Evolutionary conservation across 257 asterid species (phyloP).

Genomic region (Cynanchum wilfordii): DNA sequence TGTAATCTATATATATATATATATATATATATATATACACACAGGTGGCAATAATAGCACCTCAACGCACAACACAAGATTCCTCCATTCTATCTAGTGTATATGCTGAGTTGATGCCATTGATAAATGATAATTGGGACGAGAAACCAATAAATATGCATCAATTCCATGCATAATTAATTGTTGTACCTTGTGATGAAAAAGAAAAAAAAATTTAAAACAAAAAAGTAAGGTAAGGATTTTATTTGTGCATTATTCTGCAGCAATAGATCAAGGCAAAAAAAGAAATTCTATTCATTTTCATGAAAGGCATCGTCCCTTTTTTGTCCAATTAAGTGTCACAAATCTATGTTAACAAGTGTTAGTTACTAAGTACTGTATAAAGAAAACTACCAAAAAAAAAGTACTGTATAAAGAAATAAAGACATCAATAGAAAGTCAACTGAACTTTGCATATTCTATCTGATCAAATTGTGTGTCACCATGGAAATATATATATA

Average conservation of each 20-base stretch:
- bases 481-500: not conserved
- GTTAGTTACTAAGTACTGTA: not conserved
- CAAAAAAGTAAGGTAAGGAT: too few relatives aligned
- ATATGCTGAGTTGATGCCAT: not conserved
- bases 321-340: not conserved
- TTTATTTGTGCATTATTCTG: too few relatives aligned
- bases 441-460: too few relatives aligned
- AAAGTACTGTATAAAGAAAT: too few relatives aligned
- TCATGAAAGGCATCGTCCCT: not conserved
- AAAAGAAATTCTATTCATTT: not conserved
- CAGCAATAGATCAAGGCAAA: not conserved
- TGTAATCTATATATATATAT: too few relatives aligned
- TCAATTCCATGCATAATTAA: not conserved
- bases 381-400: too few relatives aligned
- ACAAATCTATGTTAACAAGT: not conserved
- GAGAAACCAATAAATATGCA: not conserved
- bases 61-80: constrained; percentile 9
- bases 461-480: not conserved
- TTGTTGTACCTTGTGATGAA: not conserved
- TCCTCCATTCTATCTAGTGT: not conserved
- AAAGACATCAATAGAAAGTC: not conserved
- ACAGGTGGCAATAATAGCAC: constrained; percentile 2
- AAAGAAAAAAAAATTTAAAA: not conserved
- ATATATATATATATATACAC: too few relatives aligned
- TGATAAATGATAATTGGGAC: not conserved